Base-by-base conservation (phyloP, 805 yeast genomes). In the Isabelozyma gotoi region DNA sequence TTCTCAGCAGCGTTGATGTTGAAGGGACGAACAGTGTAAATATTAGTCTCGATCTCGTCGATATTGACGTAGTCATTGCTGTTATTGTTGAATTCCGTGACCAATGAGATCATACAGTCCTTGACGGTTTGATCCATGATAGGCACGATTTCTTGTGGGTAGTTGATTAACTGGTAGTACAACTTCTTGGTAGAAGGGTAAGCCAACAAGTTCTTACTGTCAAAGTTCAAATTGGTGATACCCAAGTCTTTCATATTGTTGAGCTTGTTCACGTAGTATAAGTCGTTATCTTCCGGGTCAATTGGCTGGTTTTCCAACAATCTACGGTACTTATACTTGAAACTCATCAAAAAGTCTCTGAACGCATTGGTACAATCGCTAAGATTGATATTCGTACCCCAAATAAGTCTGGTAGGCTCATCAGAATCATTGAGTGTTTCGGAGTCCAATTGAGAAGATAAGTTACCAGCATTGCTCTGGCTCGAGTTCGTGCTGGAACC, bases 301-400 rank as follows among this genome's bases (percentile, higher is more conserved):
- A 73, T 69, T 24, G 57, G 58, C 29, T 57, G 63, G 3, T 52
- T 51, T 37, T 78, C 83, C 47, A 74, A 60, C 5, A 60, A 57
- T 53, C 78, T 80, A 47, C 97, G 77, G 64, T 87, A 82, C 57
- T 83, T 85, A 67, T 77, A 69, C 60, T 89, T 87, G 73, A 90
- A 94, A 19, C 85, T 80, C 84, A 86, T 83, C 55, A 94, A 68
- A 52, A 94, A 94, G 50, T 83, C 83, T 50, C 95, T 76, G 68
- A 94, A 92, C 40, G 79, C 76, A 52, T 81, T 85, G 32, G 87
- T 78, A 53, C 94, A 84, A 58, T 94, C 97, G 57, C 82, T 88
- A 57, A 94, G 91, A 38, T 95, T 85, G 19, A 94, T 96, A 59
- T 92, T 90, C 1, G 99, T 94, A 66, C 99, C 99, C 99, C 99